Percentiles rank a stretch among this genome's conserved stretches.
Evolutionary conservation across 345 rosid genomes (phyloP).

Genomic region (Gossypium anomalum): DNA sequence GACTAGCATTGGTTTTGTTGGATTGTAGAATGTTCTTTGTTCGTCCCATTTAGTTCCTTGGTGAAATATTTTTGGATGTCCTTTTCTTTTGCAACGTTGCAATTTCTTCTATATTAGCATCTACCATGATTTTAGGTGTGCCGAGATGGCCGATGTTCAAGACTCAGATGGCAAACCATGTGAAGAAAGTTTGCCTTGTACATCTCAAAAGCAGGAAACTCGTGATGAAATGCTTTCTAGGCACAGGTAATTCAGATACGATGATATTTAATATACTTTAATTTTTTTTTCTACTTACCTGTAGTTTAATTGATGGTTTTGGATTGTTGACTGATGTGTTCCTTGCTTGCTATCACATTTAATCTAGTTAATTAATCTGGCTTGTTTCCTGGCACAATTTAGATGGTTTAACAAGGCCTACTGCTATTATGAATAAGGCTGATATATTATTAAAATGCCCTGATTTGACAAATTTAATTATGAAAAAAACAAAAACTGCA

Average conservation of each 20-base stretch:
- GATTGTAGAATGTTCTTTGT: neutral
- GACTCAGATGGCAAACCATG: slow-evolving; percentile 23
- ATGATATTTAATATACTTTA: neutral
- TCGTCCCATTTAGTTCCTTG: neutral
- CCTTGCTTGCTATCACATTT: slow-evolving; percentile 3
- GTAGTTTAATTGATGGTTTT: neutral
- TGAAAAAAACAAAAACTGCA: neutral
- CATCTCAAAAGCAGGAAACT: slow-evolving; percentile 32
- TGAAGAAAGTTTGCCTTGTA: slow-evolving; percentile 19
- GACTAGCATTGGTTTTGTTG: neutral
- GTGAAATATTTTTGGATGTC: neutral
- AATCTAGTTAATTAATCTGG: neutral
- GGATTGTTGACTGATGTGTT: neutral
- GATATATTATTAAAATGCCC: neutral
- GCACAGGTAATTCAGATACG: slow-evolving; percentile 38
- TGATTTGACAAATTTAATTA: neutral
- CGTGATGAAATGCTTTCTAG: slow-evolving; percentile 65
- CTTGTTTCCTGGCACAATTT: neutral
- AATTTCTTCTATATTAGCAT: slow-evolving; percentile 4
- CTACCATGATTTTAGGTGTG: slow-evolving; percentile 16
- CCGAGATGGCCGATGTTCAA: slow-evolving; percentile 31
- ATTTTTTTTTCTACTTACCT: neutral
- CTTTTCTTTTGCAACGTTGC: neutral
- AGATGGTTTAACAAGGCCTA: neutral
- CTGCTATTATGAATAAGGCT: neutral